A percentile compares a stretch with the other conserved stretches of the same genome.
These are phyloP conservation scores for Alternaria solani DNA, from an alignment of 2,329 filamentous ascomycete species.

Conservation along the genomic window DNA sequence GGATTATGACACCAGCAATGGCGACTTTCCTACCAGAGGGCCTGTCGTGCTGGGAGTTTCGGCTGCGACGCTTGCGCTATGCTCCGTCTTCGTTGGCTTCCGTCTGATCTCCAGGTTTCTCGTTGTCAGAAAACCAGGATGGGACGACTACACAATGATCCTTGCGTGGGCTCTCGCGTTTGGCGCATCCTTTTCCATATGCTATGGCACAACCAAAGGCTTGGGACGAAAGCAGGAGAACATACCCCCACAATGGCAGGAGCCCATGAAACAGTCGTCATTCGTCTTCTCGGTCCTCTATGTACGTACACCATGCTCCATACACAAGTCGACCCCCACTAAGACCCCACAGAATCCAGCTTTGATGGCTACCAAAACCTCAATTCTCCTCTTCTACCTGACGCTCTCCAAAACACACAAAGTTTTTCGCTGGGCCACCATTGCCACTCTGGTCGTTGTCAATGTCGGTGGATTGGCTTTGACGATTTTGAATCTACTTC, in stretches of 20 bases:
- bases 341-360: conserved; percentile 74
- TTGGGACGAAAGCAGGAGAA: conserved; percentile 72
- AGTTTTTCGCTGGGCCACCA: conserved; percentile 82
- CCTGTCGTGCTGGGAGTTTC: conserved; percentile 71
- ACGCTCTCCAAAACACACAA: conserved; percentile 80
- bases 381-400: conserved; percentile 91
- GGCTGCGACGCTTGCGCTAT: conserved; percentile 71
- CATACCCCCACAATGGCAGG: conserved; percentile 61
- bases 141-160: conserved; percentile 84
- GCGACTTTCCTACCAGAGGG: conserved; percentile 38
- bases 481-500: conserved; percentile 86
- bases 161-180: conserved; percentile 78
- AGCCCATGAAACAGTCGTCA: conserved; percentile 64
- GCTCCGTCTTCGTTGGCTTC: conserved; percentile 77
- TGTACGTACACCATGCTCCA: conserved; percentile 47
- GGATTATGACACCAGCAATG: conserved; percentile 16
- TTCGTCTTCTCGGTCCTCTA: conserved; percentile 70
- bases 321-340: conserved; percentile 16
- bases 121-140: conserved; percentile 74
- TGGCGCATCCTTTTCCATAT: conserved; percentile 72
- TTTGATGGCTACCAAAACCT: conserved; percentile 89
- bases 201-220: conserved; percentile 69
- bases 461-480: conserved; percentile 80
- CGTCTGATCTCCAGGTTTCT: conserved; percentile 76
- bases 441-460: conserved; percentile 77